Conservation (phyloP, 192 early-diverging fungal genomes). For the Umbelopsis vinacea region DNA sequence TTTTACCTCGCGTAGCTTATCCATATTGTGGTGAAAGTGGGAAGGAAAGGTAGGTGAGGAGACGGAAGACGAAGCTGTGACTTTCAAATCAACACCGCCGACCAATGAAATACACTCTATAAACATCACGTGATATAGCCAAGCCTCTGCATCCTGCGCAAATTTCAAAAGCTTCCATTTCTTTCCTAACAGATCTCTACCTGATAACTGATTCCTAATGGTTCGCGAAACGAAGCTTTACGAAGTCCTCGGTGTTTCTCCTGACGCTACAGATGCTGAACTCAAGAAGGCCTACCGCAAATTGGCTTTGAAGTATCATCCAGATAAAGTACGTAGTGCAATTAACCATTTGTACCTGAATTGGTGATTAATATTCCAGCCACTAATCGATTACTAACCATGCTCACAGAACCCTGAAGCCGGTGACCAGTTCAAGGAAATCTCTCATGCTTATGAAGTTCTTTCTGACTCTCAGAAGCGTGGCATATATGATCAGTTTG, state of each 20-base stretch:
- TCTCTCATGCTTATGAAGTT: slow-evolving; percentile 97
- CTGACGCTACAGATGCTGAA: slow-evolving; percentile 75
- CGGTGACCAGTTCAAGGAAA: slow-evolving; percentile 96
- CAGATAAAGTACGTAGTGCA: slow-evolving; percentile 71
- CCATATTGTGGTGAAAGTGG: slow-evolving; percentile 27
- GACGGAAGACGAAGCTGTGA: slow-evolving; percentile 24
- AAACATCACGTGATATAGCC: slow-evolving; percentile 10
- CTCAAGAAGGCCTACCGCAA: slow-evolving; percentile 99
- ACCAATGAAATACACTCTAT: not conserved
- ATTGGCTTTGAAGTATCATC: slow-evolving; percentile 90
- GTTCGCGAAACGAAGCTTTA: slow-evolving; percentile 88
- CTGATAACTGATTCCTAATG: slow-evolving; percentile 37
- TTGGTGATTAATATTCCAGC: not conserved
- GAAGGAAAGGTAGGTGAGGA: slow-evolving; percentile 6
- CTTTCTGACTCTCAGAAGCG: slow-evolving; percentile 92
- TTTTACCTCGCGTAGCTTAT: slow-evolving; percentile 36
- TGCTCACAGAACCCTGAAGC: slow-evolving; percentile 78
- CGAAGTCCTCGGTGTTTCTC: slow-evolving; percentile 84
- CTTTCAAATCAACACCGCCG: not conserved
- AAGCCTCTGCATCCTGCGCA: slow-evolving; percentile 6
- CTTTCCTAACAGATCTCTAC: slow-evolving; percentile 27
- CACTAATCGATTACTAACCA: not conserved
- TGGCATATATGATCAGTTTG: slow-evolving; percentile 91
- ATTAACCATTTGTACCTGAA: slow-evolving; percentile 3
- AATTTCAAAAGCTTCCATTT: slow-evolving; percentile 25